Conservation (phyloP, 345 rosid species). For the Fremontodendron californicum region DNA sequence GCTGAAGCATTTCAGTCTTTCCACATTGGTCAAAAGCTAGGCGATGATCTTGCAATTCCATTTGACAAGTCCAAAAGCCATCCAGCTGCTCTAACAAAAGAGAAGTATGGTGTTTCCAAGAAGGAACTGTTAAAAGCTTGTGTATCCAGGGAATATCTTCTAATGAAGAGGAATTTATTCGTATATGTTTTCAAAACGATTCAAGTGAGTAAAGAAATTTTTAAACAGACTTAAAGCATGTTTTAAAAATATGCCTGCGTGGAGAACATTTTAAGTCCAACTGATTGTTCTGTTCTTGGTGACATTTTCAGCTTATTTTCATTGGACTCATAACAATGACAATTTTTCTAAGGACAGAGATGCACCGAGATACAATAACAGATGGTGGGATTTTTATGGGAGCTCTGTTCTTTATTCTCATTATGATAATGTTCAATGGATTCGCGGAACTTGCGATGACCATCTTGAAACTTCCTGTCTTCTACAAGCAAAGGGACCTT, state of each 20-base stretch:
- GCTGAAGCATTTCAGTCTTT: slow-evolving; percentile 66
- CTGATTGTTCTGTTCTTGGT: neutral
- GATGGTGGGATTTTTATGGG: slow-evolving; percentile 76
- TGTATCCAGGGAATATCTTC: slow-evolving; percentile 64
- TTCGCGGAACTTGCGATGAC: slow-evolving; percentile 77
- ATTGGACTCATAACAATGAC: slow-evolving; percentile 58
- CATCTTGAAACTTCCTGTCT: slow-evolving; percentile 72
- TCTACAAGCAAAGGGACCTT: slow-evolving; percentile 87
- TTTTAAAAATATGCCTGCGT: neutral
- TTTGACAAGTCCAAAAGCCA: slow-evolving; percentile 73
- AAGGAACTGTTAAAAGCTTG: slow-evolving; percentile 67
- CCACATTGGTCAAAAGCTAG: slow-evolving; percentile 53
- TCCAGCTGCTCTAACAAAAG: slow-evolving; percentile 65
- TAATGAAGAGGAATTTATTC: slow-evolving; percentile 89
- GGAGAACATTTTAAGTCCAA: neutral
- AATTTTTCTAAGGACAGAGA: slow-evolving; percentile 58
- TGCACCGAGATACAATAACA: slow-evolving; percentile 49
- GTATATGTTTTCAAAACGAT: slow-evolving; percentile 58
- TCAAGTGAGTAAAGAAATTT: slow-evolving; percentile 27
- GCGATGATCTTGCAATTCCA: slow-evolving; percentile 63
- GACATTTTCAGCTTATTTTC: slow-evolving; percentile 49
- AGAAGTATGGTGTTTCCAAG: slow-evolving; percentile 59
- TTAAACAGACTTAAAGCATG: neutral
- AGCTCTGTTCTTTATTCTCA: slow-evolving; percentile 52
- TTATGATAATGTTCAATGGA: slow-evolving; percentile 65